Percentiles rank a stretch among this genome's conserved stretches.
phyloP scores from a whole-genome alignment of 306 rosid genomes.

The Oemleria cerasiformis region DNA sequence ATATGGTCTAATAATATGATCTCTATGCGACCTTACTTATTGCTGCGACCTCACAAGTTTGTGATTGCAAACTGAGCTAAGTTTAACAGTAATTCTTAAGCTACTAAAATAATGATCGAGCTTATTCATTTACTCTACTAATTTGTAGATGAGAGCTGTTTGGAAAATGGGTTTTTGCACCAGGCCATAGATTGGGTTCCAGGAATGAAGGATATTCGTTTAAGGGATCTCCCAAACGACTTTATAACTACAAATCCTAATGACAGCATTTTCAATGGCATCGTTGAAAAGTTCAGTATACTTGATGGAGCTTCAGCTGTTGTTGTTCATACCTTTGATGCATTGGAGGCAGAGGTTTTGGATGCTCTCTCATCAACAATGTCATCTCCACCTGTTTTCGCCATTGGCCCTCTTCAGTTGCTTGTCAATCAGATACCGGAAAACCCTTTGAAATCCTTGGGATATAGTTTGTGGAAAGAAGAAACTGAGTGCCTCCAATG shows the following conservation, averaged over 20 bases:
- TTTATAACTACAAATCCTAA: neutral
- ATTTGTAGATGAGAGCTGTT: slow-evolving; percentile 3
- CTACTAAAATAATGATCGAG: neutral
- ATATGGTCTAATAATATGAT: too few species aligned
- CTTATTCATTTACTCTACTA: neutral
- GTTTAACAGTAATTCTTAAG: neutral
- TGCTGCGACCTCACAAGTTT: too few species aligned
- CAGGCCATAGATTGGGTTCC: neutral
- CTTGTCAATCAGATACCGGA: neutral
- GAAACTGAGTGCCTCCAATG: slow-evolving; percentile 1
- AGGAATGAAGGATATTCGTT: neutral
- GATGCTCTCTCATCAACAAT: neutral
- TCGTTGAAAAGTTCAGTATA: neutral
- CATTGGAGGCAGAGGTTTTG: neutral
- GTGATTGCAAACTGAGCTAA: too few species aligned
- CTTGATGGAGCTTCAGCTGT: neutral
- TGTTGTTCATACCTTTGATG: neutral
- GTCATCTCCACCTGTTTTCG: neutral
- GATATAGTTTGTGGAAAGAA: slow-evolving; percentile 8
- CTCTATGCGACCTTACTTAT: too few species aligned
- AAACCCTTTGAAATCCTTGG: neutral
- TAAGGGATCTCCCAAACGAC: neutral
- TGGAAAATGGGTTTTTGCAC: neutral
- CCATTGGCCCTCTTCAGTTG: neutral
- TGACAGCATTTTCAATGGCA: neutral